phyloP scores from a whole-genome alignment of 768 basidiomycete genomes.

The Lactifluus rugatus region DNA sequence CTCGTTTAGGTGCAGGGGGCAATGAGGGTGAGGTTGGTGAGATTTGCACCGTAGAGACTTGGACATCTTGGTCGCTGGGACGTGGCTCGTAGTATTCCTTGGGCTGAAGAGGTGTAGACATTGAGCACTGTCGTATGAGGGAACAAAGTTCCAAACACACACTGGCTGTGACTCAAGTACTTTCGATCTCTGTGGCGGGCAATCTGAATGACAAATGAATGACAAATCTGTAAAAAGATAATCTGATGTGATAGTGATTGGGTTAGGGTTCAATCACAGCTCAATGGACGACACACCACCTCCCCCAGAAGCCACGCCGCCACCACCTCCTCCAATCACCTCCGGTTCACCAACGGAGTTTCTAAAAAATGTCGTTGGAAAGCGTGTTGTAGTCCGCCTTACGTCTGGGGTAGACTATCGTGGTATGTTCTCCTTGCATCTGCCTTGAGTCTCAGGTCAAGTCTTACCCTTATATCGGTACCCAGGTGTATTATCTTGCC shows the following conservation, averaged over 20 bases:
- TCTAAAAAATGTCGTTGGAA: slow-evolving; percentile 93
- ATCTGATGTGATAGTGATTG: neutral
- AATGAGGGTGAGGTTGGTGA: neutral
- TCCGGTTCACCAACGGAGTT: slow-evolving; percentile 89
- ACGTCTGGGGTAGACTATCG: slow-evolving; percentile 14
- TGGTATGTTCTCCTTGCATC: slow-evolving; percentile 3
- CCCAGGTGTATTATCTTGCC: slow-evolving; percentile 81
- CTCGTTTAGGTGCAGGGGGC: neutral
- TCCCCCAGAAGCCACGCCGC: slow-evolving; percentile 32
- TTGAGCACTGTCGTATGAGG: neutral
- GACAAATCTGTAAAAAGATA: neutral
- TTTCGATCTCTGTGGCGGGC: neutral
- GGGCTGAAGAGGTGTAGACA: slow-evolving; percentile 1
- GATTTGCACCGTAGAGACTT: neutral
- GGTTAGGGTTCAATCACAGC: neutral
- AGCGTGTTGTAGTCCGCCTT: slow-evolving; percentile 83
- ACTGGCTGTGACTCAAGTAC: neutral
- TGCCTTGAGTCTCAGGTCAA: neutral
- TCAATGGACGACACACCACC: slow-evolving; percentile 29
- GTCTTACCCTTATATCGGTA: neutral
- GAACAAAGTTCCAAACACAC: neutral
- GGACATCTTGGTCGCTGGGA: slow-evolving; percentile 25
- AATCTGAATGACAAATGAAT: no score
- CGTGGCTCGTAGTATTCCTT: slow-evolving; percentile 21
- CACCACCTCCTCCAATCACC: slow-evolving; percentile 38